Evolutionary conservation across 768 basidiomycete genomes (phyloP).

Genomic region (Tricholoma saponaceum): DNA sequence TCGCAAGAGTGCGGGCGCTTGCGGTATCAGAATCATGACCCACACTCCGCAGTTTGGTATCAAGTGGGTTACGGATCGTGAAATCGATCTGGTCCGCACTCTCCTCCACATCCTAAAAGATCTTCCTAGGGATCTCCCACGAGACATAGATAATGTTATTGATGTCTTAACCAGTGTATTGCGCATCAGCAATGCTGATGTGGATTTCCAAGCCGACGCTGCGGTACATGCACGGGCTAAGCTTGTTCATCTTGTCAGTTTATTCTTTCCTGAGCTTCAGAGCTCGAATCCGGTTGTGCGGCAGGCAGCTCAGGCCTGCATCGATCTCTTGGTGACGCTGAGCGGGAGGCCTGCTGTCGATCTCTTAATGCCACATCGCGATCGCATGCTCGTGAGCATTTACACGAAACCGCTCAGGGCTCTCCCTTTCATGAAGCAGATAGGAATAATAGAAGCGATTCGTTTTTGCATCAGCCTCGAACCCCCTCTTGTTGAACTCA

Average conservation of each 20-base stretch:
- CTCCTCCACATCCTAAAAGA: constrained; percentile 92
- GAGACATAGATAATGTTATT: constrained; percentile 72
- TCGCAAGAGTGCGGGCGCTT: constrained; percentile 85
- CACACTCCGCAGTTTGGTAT: constrained; percentile 64
- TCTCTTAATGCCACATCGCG: constrained; percentile 79
- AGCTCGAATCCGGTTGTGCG: constrained; percentile 85
- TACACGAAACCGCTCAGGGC: constrained; percentile 97
- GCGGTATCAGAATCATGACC: constrained; percentile 79
- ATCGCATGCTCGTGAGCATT: constrained; percentile 83
- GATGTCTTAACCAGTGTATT: constrained; percentile 71
- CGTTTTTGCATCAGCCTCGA: constrained; percentile 89
- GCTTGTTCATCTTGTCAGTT: constrained; percentile 67
- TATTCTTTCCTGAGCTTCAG: constrained; percentile 86
- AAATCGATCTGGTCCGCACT: constrained; percentile 86
- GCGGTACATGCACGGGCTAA: constrained; percentile 45
- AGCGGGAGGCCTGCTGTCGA: constrained; percentile 70
- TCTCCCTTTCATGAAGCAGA: constrained; percentile 90
- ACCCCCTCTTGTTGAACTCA: constrained; percentile 86
- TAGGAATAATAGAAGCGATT: constrained; percentile 96
- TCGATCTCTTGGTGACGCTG: constrained; percentile 71
- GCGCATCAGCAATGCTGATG: constrained; percentile 50
- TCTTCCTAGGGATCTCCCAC: constrained; percentile 85
- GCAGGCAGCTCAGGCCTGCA: constrained; percentile 76
- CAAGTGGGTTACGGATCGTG: constrained; percentile 81
- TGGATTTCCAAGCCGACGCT: constrained; percentile 42